phyloP scores from a whole-genome alignment of 1,284 basidiomycete genomes.

The Ceratobasidium sp. region DNA sequence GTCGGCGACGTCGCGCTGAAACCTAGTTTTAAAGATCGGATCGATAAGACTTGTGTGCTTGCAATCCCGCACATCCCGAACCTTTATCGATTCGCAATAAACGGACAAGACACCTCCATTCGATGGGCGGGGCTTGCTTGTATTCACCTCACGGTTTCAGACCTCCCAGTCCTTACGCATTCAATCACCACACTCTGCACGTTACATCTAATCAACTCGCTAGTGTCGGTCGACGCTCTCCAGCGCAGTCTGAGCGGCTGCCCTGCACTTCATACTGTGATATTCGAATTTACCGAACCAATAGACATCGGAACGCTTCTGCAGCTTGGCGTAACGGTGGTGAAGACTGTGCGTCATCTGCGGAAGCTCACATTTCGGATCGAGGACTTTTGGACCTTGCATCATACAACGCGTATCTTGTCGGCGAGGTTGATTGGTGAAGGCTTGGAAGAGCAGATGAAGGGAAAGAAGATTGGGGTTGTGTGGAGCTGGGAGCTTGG shows the following conservation, averaged over 20 bases:
- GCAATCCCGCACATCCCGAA: constrained; percentile 8
- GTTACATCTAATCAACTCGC: constrained; percentile 22
- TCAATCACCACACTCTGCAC: constrained; percentile 24
- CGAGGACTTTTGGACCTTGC: constrained; percentile 38
- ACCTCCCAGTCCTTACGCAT: not conserved
- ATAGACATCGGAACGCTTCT: constrained; percentile 25
- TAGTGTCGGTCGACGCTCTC: constrained; percentile 4
- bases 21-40: not conserved
- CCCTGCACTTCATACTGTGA: constrained; percentile 21
- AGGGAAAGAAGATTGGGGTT: constrained; percentile 16
- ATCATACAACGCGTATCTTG: constrained; percentile 14
- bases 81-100: constrained; percentile 37
- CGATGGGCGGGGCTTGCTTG: constrained; percentile 7
- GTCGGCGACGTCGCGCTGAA: constrained; percentile 16
- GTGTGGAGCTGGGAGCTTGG: constrained; percentile 42
- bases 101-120: constrained; percentile 5
- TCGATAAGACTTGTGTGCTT: not conserved
- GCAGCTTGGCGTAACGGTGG: constrained; percentile 6
- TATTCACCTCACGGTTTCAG: constrained; percentile 25
- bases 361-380: constrained; percentile 40
- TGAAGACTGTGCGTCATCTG: constrained; percentile 23
- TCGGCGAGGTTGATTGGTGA: constrained; percentile 17
- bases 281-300: constrained; percentile 29
- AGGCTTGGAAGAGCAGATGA: constrained; percentile 17
- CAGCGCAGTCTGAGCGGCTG: constrained; percentile 10